Evolutionary conservation across 1,139 yeast genomes (phyloP), one percentile per base, ranked within the genome.

Genomic region (Saccharomyces hybrid): DNA sequence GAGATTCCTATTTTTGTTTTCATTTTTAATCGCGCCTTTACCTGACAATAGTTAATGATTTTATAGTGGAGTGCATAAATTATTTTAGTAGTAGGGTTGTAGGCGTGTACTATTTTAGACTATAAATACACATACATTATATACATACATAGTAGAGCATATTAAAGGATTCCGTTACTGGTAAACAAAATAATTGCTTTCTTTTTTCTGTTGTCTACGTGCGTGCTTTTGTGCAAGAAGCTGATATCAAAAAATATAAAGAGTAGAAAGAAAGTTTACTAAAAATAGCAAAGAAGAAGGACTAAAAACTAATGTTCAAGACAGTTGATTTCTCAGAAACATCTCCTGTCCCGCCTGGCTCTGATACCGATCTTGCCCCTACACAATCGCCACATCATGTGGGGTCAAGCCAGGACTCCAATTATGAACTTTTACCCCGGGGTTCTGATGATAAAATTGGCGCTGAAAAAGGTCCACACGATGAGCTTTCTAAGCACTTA

Each of bases 321-420:
- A 57, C 57, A 44, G 64, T 62, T 41, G 58, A 62, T 48, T 62
- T 55, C 49, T 59, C 63, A 31, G 60, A 61, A 16, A 55, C 55
- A 42, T 59, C 56, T n/a, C 55, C 78, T 56, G 79, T 78, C 56
- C 76, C 81, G 14, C 63, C 64, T 16, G 68, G 23, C 23, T 19
- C 23, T 19, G 23, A 60, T 44, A 55, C 57, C 16, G 67, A 59
- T 51, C 67, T 64, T n/a, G 57, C 60, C 16, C 64, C 58, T 23
- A 53, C 47, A 23, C 46, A 49, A 16, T 19, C 16, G 38, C 47
- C 46, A 14, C 52, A 50, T 42, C 57, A 52, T 47, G 57, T 54
- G 32, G 52, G 51, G 38, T 47, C 44, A 8, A 32, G 44, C 19
- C 51, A 41, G 25, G 51, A 41, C 27, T 46, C 47, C 13, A 31